Evolutionary conservation across 208 protist genomes (phyloP), one percentile per base, ranked within the genome.

Genomic region (Trypanosoma grayi): DNA sequence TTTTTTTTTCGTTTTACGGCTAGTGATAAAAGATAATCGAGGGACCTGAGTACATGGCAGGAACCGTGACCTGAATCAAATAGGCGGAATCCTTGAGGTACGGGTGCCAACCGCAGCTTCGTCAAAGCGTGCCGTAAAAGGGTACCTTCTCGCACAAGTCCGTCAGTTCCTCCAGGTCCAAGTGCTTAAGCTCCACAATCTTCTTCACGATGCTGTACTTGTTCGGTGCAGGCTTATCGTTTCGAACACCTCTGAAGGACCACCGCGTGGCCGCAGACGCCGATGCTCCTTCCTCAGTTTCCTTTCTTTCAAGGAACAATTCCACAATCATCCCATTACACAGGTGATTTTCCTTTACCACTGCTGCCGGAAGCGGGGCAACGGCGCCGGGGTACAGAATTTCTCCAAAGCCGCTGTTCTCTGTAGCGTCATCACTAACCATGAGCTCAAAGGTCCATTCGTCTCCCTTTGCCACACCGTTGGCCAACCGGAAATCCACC

Each of bases 211-310:
- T 77, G 9, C 60, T 47, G 1, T 71, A 63, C 58, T 86, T 86
- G 63, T 95, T 95, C 16, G 89, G 89, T 5, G 68, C 44, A 16
- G 75, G 70, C 53, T 95, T 95, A 48, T 95, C 89, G 16, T 66
- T 48, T 28, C 89, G 75, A 11, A 77, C 36, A n/a, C 77, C 66
- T 54, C 79, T 65, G 53, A 92, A 85, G 18, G 48, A 47, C 89
- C 89, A 95, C 48, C 55, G 18, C 14, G 79, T 91, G 30, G 58
- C 34, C 20, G 30, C 60, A 37, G 37, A 39, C 10, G 24, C 41
- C 20, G 50, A 41, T 36, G 7, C 31, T 11, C n/a, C 27, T 7
- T 33, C 11, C 58, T 36, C 60, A 50, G 36, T 59, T n/a, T 41
- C 53, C 33, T 51, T 66, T 50, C 27, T 27, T 18, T 60, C 14